Base-by-base conservation (phyloP, 1,284 basidiomycete genomes). In the Cryptococcus neoformans region DNA sequence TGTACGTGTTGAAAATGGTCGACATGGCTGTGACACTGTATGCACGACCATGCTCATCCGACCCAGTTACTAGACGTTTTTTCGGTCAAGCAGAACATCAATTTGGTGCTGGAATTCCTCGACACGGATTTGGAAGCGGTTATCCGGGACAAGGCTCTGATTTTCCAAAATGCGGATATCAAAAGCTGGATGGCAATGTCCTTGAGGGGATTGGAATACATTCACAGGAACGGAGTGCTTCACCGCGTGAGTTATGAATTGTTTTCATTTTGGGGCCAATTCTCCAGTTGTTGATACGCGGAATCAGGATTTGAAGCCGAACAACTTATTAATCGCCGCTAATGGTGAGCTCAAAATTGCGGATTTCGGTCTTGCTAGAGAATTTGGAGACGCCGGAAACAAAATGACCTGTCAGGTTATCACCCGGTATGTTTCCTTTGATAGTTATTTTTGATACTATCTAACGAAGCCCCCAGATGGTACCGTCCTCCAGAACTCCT, bases 101-200 rank as follows among this genome's bases (percentile, higher is more conserved):
- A 99, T 74, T 86, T 99, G 46, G 96, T 99, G 21, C 84, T 99
- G 21, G 96, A 99, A 74, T 99, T 95, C 77, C 82, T 99, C 49
- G 91, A 96, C 66, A 94, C 90, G n/a, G 95, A 99, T 77, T 82
- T 99, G 36, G 96, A 99, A 78, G 91, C 91, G 68, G 87, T 99
- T 64, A 97, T 99, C 78, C 92, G 92, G 73, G 94, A 99, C 77
- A 84, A 90, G 47, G 82, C 86, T 2, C 84, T 96, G 51, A 88
- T 97, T 39, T 98, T 99, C 74, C 83, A 93, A 21, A 90, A 92
- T 6, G 90, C 90, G 0, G 95, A 99, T 75, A 95, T 98, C 79
- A 99, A 99, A 78, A 88, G 89, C 67, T 99, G 96, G 96, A 93
- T 96, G 85, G 90, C 90, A 14, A 99, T 99, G 96, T 91, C 90